Evolutionary conservation across 495 filamentous ascomycete genomes (phyloP).

Genomic region (Barbatosphaeria neglecta): DNA sequence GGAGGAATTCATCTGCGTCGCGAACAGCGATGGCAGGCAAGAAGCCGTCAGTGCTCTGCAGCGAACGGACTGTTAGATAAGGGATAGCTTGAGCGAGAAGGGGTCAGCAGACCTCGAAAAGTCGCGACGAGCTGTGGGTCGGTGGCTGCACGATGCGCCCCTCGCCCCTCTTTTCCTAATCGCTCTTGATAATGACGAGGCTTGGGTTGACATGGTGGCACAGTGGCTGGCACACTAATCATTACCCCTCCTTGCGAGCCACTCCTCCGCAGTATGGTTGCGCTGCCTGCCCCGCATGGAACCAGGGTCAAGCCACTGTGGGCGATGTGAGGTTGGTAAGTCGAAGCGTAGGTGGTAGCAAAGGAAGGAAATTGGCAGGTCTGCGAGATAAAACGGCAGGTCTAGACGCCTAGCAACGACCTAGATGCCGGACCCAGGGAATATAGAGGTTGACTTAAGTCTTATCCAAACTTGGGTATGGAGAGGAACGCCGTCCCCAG

Average conservation of each 20-base stretch:
- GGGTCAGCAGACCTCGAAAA: not conserved
- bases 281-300: not conserved
- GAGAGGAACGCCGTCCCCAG: not conserved
- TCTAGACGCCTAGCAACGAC: not conserved
- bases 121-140: not conserved
- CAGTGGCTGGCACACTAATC: no score
- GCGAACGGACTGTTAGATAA: not conserved
- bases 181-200: not conserved
- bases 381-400: not conserved
- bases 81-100: not conserved
- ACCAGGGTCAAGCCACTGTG: not conserved
- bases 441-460: not conserved
- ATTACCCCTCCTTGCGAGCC: not conserved
- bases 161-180: not conserved
- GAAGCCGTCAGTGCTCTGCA: not conserved
- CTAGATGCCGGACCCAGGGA: not conserved
- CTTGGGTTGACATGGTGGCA: no score
- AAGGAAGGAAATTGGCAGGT: not conserved
- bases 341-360: not conserved
- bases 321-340: not conserved
- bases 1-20: not conserved
- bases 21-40: not conserved
- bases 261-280: not conserved
- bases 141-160: not conserved
- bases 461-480: not conserved